Conservation (phyloP, 2,329 filamentous ascomycete genomes). For the Paracamarosporium sp. region DNA sequence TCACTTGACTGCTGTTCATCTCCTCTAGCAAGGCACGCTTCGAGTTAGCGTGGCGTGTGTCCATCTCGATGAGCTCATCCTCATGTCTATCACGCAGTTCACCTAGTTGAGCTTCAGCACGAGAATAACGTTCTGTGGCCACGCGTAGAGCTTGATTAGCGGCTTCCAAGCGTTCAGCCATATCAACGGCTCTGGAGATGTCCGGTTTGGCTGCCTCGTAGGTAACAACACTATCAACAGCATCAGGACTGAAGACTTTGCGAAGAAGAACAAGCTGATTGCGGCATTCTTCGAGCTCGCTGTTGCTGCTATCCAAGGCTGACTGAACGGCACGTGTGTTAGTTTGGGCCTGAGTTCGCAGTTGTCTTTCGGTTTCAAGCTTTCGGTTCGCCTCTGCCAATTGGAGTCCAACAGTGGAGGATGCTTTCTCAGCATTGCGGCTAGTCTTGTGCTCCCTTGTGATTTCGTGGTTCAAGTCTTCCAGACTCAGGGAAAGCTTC, state of each 20-base stretch:
- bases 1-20: conserved; percentile 82
- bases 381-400: conserved; percentile 88
- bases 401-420: conserved; percentile 80
- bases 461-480: conserved; percentile 92
- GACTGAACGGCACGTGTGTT: conserved; percentile 83
- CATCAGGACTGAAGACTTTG: conserved; percentile 83
- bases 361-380: conserved; percentile 86
- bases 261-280: conserved; percentile 82
- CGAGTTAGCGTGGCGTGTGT: conserved; percentile 66
- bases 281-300: conserved; percentile 81
- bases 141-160: conserved; percentile 88
- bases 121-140: conserved; percentile 78
- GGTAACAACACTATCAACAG: conserved; percentile 67
- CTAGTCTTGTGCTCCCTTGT: conserved; percentile 88
- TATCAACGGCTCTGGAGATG: conserved; percentile 71
- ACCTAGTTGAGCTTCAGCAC: conserved; percentile 81
- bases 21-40: conserved; percentile 83
- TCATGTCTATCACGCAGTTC: conserved; percentile 78
- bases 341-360: conserved; percentile 82
- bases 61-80: conserved; percentile 72
- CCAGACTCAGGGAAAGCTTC: conserved; percentile 84
- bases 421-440: conserved; percentile 86
- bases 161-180: conserved; percentile 85
- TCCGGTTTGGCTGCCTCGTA: conserved; percentile 75
- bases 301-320: conserved; percentile 78